A percentile compares a stretch with the other conserved stretches of the same genome.
phyloP scores from a whole-genome alignment of 768 basidiomycete species.

The Russula abietina region DNA sequence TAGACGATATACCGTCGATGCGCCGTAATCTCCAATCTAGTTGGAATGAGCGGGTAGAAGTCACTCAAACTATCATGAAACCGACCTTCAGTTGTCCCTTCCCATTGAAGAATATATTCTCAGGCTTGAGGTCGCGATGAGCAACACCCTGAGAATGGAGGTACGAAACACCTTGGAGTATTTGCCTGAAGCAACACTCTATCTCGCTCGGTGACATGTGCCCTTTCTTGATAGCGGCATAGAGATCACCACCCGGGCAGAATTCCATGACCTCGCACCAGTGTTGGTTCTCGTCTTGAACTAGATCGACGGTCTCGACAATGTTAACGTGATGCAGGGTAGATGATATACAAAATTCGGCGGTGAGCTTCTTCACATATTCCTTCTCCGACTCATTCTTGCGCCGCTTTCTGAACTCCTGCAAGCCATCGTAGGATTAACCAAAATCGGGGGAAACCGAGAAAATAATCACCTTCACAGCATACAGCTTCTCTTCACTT shows the following conservation, averaged over 20 bases:
- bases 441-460: not conserved
- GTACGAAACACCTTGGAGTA: slow-evolving; percentile 81
- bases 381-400: slow-evolving; percentile 99
- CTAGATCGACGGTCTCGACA: slow-evolving; percentile 97
- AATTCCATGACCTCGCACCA: slow-evolving; percentile 99
- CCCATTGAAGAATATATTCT: slow-evolving; percentile 92
- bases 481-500: slow-evolving; percentile 92
- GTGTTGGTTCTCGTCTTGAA: slow-evolving; percentile 93
- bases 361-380: slow-evolving; percentile 99
- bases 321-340: slow-evolving; percentile 91
- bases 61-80: slow-evolving; percentile 15
- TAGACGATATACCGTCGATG: slow-evolving; percentile 96
- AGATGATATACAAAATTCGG: slow-evolving; percentile 97
- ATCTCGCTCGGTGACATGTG: slow-evolving; percentile 87
- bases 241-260: slow-evolving; percentile 96
- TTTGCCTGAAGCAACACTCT: slow-evolving; percentile 97
- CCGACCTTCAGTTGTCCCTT: slow-evolving; percentile 88
- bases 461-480: slow-evolving; percentile 75
- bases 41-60: slow-evolving; percentile 23
- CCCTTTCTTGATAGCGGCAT: slow-evolving; percentile 98
- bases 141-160: slow-evolving; percentile 96
- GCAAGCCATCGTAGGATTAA: slow-evolving; percentile 13
- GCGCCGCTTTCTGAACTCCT: slow-evolving; percentile 97
- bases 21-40: slow-evolving; percentile 97
- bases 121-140: slow-evolving; percentile 96